Base-by-base conservation (phyloP, 2,329 filamentous ascomycete species). In the Pseudogymnoascus sp. region DNA sequence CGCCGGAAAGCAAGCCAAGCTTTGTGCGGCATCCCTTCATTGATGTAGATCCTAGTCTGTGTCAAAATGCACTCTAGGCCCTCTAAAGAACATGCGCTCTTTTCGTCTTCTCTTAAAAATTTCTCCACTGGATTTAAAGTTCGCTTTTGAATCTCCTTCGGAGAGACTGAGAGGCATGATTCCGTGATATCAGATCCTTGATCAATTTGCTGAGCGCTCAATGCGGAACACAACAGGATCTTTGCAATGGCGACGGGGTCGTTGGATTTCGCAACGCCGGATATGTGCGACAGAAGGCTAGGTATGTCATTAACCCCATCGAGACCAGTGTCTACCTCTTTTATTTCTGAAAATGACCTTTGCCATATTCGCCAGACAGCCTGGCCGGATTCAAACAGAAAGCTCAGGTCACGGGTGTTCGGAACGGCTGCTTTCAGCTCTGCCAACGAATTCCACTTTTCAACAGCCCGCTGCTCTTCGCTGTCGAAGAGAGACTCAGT, bases 11-110 rank as follows among this genome's bases (percentile, higher is more conserved):
- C 71, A 4, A 83, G 73, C 83, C 83, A 86, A 0, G 80, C 78
- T 66, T 79, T 77, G 37, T 81, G 78, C 10, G 83, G 82, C 45
- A 80, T 78, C 2, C 83, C 83, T 65, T 82, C 78, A 64, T 83
- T 81, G 61, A 82, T 73, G 66, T 82, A 80, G 66, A 81, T 77
- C 68, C 83, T 84, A 11, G 77, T 75, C 42, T 79, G 75, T 11
- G 86, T 69, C 60, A 80, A 73, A 45, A 81, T 75, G 60, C 78
- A 80, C 69, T 85, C 81, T 63, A 86, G 75, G 2, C 79, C 80
- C 60, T 83, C 78, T 0, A 84, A 67, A 1, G 77, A 82, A 8
- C 78, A 77, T 12, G 77, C 76, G 63, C 78, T 78, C 59, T 81
- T 78, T 62, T 83, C 80, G 62, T 82, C 78, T 11, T 75, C 74